These are phyloP conservation scores for Coccomyxa sp. DNA, from an alignment of 139 green algal genomes.

Conservation along the genomic window DNA sequence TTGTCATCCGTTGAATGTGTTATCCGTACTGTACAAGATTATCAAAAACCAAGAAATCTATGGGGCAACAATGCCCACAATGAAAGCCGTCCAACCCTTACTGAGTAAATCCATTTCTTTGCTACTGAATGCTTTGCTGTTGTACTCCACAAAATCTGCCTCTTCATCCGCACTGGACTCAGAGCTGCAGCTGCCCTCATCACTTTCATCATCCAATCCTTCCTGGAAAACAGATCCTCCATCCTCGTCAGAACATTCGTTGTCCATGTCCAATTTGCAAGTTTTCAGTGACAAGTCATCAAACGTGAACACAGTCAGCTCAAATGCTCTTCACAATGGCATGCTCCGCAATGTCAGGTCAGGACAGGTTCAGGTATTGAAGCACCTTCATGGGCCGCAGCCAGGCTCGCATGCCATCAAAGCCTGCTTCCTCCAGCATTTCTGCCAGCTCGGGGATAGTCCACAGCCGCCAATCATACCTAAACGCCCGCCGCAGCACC, in stretches of 20 bases:
- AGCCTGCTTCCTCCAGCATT: slow-evolving; percentile 16
- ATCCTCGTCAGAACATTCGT: too few species aligned
- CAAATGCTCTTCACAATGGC: too few species aligned
- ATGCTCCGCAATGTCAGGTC: too few species aligned
- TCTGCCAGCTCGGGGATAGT: slow-evolving; percentile 17
- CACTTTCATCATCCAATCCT: not conserved
- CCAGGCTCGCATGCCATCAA: slow-evolving; percentile 12
- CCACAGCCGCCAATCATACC: slow-evolving; percentile 24
- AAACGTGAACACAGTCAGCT: too few species aligned
- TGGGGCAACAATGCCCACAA: slow-evolving; percentile 5
- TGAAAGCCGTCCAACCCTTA: slow-evolving; percentile 12
- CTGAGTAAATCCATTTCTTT: not conserved
- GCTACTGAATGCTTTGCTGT: not conserved
- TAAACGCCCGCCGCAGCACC: slow-evolving; percentile 8
- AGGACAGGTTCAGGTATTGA: too few species aligned
- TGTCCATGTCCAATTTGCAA: too few species aligned
- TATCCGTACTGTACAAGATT: too few species aligned
- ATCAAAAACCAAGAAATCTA: too few species aligned
- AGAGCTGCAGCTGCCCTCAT: not conserved
- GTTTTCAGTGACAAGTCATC: too few species aligned
- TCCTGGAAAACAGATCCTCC: too few species aligned
- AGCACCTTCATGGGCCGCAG: slow-evolving; percentile 13
- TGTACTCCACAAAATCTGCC: slow-evolving; percentile 10
- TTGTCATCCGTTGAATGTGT: too few species aligned
- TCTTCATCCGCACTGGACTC: not conserved